phyloP scores from a whole-genome alignment of 106 monocot species.

The Allium cepa region DNA sequence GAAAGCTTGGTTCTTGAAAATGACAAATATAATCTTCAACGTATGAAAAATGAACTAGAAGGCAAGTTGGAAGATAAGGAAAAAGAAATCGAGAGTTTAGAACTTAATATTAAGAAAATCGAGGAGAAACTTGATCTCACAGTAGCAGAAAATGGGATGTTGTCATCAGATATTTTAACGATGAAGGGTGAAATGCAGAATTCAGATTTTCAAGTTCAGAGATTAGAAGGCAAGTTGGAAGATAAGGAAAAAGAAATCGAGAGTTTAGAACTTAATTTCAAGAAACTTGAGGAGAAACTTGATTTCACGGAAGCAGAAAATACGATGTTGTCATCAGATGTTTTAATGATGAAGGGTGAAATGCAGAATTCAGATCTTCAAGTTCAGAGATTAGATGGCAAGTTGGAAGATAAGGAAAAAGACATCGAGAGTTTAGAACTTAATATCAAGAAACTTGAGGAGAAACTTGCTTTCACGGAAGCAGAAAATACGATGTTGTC shows the following conservation, averaged over 20 bases:
- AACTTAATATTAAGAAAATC: constrained; percentile 17
- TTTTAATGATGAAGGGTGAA: constrained; percentile 4
- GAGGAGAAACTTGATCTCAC: constrained; percentile 24
- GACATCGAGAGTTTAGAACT: constrained; percentile 22
- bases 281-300: constrained; percentile 28
- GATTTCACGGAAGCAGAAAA: constrained; percentile 28
- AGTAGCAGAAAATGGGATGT: constrained; percentile 24
- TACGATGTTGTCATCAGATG: constrained; percentile 14
- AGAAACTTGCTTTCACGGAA: constrained; percentile 30
- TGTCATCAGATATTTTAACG: constrained; percentile 16
- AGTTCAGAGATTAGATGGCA: constrained; percentile 6
- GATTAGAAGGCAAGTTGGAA: constrained; percentile 9
- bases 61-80: constrained; percentile 23
- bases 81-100: constrained; percentile 23
- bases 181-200: constrained; percentile 15
- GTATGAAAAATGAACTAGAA: constrained; percentile 15
- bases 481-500: constrained; percentile 22
- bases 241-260: constrained; percentile 31
- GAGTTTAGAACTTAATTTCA: constrained; percentile 16
- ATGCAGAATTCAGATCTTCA: constrained; percentile 12
- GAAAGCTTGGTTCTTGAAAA: constrained; percentile 22
- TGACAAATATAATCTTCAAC: constrained; percentile 6
- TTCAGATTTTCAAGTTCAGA: not conserved
- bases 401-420: constrained; percentile 22
- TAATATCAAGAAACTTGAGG: constrained; percentile 15